Base-by-base conservation (phyloP, 257 asterid genomes). In the Thymus mandschuricus region DNA sequence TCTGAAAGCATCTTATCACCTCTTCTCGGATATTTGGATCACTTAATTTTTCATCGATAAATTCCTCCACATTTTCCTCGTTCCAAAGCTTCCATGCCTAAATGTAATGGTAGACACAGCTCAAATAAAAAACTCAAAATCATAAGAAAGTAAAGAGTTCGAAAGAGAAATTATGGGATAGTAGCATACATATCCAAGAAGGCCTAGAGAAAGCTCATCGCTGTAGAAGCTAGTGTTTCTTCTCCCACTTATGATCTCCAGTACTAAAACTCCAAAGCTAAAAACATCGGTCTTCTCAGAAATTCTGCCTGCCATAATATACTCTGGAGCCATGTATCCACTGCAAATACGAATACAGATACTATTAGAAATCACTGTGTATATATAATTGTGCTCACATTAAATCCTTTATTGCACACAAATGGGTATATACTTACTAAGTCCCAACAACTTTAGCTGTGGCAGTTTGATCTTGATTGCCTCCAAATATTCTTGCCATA, bases 401-500 rank as follows among this genome's bases (percentile, higher is more conserved):
- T 1, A 43, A 43, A 8, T 35, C 10, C 9, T 21, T 11, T 35
- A 35, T 12, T 12, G 8, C 27, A 33, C 43, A 65, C 6, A 65
- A 10, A 12, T 57, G 29, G 11, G 58, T 66, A 15, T 49, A 15
- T 6, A 74, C 86, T 73, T 76, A 80, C 87, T 70, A 78, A 6
- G 87, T 80, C 50, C 85, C 87, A 0, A 72, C 85, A 27, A 83
- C 78, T 78, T 77, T 80, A 15, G 72, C 75, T 1, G 85, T 83
- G 58, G 66, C 65, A 70, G 79, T 81, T 54, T 83, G 87, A 63
- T 83, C 76, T 69, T 79, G 83, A 33, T 82, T 73, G 57, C 81
- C 81, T 8, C 83, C 86, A 8, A 81, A 81, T 61, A 81, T 79
- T 73, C 86, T 79, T 1, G 86, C 84, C 82, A 82, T 79, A 7